phyloP scores from a whole-genome alignment of 805 yeast species.

The Soucietia sequanensis region DNA sequence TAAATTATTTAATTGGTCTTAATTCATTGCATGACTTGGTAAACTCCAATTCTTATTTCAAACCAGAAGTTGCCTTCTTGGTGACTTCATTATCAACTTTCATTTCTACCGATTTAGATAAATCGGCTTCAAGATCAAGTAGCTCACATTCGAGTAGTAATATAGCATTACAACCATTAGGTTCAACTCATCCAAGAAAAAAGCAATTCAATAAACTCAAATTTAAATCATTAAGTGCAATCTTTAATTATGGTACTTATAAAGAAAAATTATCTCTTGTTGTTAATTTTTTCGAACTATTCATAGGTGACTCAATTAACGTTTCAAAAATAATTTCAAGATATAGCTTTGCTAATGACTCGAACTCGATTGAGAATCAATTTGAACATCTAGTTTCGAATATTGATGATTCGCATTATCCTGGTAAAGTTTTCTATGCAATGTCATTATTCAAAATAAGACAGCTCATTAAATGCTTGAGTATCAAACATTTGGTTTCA shows the following conservation, averaged over 20 bases:
- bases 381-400: slow-evolving; percentile 8
- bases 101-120: slow-evolving; percentile 22
- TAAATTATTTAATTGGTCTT: slow-evolving; percentile 22
- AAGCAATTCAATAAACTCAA: slow-evolving; percentile 7
- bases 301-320: slow-evolving; percentile 8
- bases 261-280: slow-evolving; percentile 25
- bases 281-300: slow-evolving; percentile 16
- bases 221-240: slow-evolving; percentile 17
- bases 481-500: slow-evolving; percentile 13
- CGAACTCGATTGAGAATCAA: slow-evolving; percentile 4
- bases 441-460: slow-evolving; percentile 13
- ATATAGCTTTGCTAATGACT: slow-evolving; percentile 2
- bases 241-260: slow-evolving; percentile 26
- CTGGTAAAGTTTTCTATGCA: slow-evolving; percentile 17
- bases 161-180: slow-evolving; percentile 10
- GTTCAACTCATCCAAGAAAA: not conserved
- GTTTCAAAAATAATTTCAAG: slow-evolving; percentile 6
- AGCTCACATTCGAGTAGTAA: slow-evolving; percentile 18
- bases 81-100: slow-evolving; percentile 16
- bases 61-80: slow-evolving; percentile 17
- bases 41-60: slow-evolving; percentile 11
- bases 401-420: slow-evolving; percentile 11
- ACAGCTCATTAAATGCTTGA: slow-evolving; percentile 10
- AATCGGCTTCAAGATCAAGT: slow-evolving; percentile 19
- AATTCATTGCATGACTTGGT: slow-evolving; percentile 15